Base-by-base conservation (phyloP, 2,329 filamentous ascomycete species). In the Thelonectria olida region DNA sequence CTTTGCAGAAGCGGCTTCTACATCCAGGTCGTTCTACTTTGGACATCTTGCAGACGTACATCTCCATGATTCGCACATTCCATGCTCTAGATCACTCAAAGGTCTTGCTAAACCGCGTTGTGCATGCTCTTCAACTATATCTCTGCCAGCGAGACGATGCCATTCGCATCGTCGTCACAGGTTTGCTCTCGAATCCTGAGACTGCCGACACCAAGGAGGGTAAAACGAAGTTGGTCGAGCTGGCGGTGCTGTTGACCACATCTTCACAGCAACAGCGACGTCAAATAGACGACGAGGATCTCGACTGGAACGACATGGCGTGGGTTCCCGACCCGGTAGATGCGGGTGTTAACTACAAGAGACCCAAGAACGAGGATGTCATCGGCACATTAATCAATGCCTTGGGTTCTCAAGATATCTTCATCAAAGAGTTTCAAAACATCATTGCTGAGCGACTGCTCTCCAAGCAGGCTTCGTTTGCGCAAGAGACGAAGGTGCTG, bases 291-390 rank as follows among this genome's bases (percentile, higher is more conserved):
- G 87, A 88, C 63, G 88, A 90, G 58, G 92, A 92, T 53, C 83
- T 96, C 15, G 92, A 96, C 75, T 98, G 92, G 90, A 86, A 93
- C 72, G 94, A 99, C 75, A 92, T 97, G 89, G 87, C 89, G 8
- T 99, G 96, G 96, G 84, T 93, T 34, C 96, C 96, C 1, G 92
- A 97, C 70, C 96, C 96, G 0, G 89, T 96, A 38, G 96, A 99
- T 74, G 96, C 96, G 2, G 93, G 93, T 9, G 91, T 93, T 48
- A 92, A 97, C 73, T 97, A 97, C 80, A 93, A 92, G 72, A 90
- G 93, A 60, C 92, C 92, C 10, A 96, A 92, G 75, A 92, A 89
- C 42, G 92, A 94, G 65, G 96, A 99, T 76, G 90, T 98, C 12
- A 93, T 98, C 58, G 93, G 93, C 53, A 97, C 93, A 53, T 82